Conservation (phyloP, 1,284 basidiomycete species). For the Pseudozyma pruni region DNA sequence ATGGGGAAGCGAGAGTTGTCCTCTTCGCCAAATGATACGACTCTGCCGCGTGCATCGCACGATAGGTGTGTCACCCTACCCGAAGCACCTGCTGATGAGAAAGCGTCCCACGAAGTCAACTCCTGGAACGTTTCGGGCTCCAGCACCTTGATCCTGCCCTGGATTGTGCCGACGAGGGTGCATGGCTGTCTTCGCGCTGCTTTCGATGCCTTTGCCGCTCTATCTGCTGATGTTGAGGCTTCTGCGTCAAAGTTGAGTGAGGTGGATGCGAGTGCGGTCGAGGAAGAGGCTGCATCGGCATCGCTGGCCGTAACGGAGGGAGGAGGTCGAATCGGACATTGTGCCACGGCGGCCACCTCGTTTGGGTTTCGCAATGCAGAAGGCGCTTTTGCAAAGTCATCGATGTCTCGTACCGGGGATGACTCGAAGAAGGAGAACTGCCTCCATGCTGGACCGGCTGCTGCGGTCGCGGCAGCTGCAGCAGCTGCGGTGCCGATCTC, state of each 20-base stretch:
- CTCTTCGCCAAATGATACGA: conserved; percentile 58
- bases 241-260: conserved; percentile 10
- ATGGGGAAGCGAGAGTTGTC: conserved; percentile 51
- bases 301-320: conserved; percentile 4
- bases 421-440: conserved; percentile 60
- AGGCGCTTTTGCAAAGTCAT: conserved; percentile 52
- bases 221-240: conserved; percentile 3
- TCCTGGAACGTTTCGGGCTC: conserved; percentile 52
- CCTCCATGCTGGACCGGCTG: conserved; percentile 57
- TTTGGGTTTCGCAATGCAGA: conserved; percentile 39
- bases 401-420: conserved; percentile 43
- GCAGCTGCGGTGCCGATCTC: conserved; percentile 43
- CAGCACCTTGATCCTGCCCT: conserved; percentile 49
- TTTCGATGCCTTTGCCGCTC: conserved; percentile 2
- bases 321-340: conserved; percentile 48
- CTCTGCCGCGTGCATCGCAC: conserved; percentile 42
- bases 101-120: conserved; percentile 55
- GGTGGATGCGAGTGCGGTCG: conserved; percentile 5
- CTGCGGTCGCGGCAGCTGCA: conserved; percentile 32
- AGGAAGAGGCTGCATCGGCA: background rate
- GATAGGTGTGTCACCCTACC: conserved; percentile 56
- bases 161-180: conserved; percentile 51
- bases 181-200: conserved; percentile 20
- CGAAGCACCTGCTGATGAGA: conserved; percentile 25
- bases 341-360: conserved; percentile 52